Percentiles rank a stretch among this genome's conserved stretches.
phyloP scores from a whole-genome alignment of 2,329 filamentous ascomycete genomes.

The Calonectria honghensis region DNA sequence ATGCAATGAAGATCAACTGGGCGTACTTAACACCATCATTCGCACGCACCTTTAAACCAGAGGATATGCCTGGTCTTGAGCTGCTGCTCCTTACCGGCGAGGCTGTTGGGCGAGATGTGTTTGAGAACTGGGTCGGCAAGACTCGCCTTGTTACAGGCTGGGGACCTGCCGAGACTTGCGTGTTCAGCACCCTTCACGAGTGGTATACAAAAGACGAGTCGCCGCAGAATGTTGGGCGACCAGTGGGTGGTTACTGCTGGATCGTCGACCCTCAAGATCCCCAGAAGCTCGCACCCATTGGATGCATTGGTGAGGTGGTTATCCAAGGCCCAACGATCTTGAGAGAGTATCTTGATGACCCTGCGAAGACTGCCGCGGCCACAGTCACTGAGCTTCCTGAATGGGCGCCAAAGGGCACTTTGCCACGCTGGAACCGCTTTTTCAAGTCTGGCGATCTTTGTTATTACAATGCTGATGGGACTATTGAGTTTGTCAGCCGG shows the following conservation, averaged over 20 bases:
- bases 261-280: conserved; percentile 51
- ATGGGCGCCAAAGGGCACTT: conserved; percentile 45
- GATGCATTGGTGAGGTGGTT: conserved; percentile 53
- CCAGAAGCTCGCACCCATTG: conserved; percentile 48
- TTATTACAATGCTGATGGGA: conserved; percentile 57
- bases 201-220: conserved; percentile 18
- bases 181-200: conserved; percentile 2
- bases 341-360: conserved; percentile 50
- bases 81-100: conserved; percentile 42
- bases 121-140: conserved; percentile 44
- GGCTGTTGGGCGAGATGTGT: conserved; percentile 29
- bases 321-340: conserved; percentile 54
- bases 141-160: conserved; percentile 42
- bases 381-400: conserved; percentile 56
- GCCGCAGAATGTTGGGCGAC: conserved; percentile 7
- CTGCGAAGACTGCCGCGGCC: conserved; percentile 48
- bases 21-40: background rate
- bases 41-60: background rate
- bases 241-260: conserved; percentile 44
- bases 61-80: conserved; percentile 16
- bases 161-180: conserved; percentile 45
- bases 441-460: conserved; percentile 53
- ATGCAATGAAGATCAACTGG: conserved; percentile 23
- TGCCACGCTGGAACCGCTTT: conserved; percentile 30
- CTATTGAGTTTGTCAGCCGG: conserved; percentile 65